Evolutionary conservation across 1,284 basidiomycete genomes (phyloP).

Genomic region (Kalmanozyma brasiliensis): DNA sequence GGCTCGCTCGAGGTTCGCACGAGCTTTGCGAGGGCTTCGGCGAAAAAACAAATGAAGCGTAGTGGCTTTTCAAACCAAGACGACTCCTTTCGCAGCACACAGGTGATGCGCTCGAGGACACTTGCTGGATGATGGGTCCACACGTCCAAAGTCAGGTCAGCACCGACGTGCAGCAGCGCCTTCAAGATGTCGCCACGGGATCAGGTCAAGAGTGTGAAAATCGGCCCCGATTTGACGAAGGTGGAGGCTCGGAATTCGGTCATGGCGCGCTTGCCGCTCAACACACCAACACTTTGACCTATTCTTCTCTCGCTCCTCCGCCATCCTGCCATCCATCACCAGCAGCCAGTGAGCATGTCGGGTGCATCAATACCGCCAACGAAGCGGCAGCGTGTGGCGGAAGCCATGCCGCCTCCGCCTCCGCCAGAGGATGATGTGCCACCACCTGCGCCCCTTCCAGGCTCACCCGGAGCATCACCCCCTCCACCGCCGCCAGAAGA

Average conservation of each 20-base stretch:
- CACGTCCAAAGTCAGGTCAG: too few relatives aligned
- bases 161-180: too few relatives aligned
- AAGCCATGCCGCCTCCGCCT: conserved; percentile 24
- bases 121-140: too few relatives aligned
- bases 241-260: conserved; percentile 26
- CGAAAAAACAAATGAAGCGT: too few relatives aligned
- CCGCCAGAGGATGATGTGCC: conserved; percentile 15
- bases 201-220: not conserved
- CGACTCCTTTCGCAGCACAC: too few relatives aligned
- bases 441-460: conserved; percentile 7
- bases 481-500: conserved; percentile 47
- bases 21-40: too few relatives aligned
- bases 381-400: conserved; percentile 23
- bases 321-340: not conserved
- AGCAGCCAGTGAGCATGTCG: not conserved
- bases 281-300: conserved; percentile 2
- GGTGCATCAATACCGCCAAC: conserved; percentile 8
- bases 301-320: conserved; percentile 8
- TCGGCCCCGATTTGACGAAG: conserved; percentile 12
- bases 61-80: too few relatives aligned
- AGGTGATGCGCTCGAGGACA: too few relatives aligned
- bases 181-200: not conserved
- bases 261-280: not conserved
- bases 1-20: too few relatives aligned
- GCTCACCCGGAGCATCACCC: conserved; percentile 19